Evolutionary conservation across 2,329 filamentous ascomycete species (phyloP).

Genomic region (Paraphaeosphaeria sporulosa): DNA sequence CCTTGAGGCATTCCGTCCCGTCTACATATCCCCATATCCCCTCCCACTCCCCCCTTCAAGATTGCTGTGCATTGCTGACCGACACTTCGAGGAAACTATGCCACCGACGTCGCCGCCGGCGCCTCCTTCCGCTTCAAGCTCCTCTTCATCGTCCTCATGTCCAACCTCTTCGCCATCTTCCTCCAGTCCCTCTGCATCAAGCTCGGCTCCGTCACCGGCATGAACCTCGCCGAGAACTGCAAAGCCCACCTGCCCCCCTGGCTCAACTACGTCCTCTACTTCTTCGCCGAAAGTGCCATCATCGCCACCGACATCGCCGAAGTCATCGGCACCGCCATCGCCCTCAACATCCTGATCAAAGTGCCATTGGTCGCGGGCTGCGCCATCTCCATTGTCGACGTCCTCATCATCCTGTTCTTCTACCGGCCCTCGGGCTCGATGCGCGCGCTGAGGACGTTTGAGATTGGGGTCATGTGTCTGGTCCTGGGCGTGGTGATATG

Average conservation of each 20-base stretch:
- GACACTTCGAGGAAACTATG: conserved; percentile 65
- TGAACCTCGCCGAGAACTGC: conserved; percentile 59
- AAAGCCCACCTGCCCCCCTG: conserved; percentile 59
- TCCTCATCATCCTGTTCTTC: conserved; percentile 64
- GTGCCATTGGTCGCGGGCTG: conserved; percentile 64
- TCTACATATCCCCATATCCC: not conserved
- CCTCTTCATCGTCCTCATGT: conserved; percentile 72
- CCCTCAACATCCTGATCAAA: conserved; percentile 62
- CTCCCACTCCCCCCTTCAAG: not conserved
- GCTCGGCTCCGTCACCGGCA: conserved; percentile 59
- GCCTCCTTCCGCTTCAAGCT: conserved; percentile 70
- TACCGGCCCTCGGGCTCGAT: conserved; percentile 62
- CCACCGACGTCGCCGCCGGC: conserved; percentile 73
- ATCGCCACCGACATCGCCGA: conserved; percentile 68
- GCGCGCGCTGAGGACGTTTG: conserved; percentile 60
- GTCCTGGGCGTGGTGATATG: conserved; percentile 65
- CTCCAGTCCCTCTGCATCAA: conserved; percentile 72
- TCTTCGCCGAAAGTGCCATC: conserved; percentile 64
- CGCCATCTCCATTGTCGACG: conserved; percentile 64
- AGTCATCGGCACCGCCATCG: conserved; percentile 65
- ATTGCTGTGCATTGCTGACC: not conserved
- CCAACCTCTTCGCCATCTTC: conserved; percentile 75
- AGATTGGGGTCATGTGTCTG: conserved; percentile 62
- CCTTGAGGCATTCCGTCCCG: not conserved
- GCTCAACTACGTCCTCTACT: conserved; percentile 62